These are phyloP conservation scores for Peronospora tabacina DNA, from an alignment of 352 stramenopile genomes.

Conservation along the genomic window DNA sequence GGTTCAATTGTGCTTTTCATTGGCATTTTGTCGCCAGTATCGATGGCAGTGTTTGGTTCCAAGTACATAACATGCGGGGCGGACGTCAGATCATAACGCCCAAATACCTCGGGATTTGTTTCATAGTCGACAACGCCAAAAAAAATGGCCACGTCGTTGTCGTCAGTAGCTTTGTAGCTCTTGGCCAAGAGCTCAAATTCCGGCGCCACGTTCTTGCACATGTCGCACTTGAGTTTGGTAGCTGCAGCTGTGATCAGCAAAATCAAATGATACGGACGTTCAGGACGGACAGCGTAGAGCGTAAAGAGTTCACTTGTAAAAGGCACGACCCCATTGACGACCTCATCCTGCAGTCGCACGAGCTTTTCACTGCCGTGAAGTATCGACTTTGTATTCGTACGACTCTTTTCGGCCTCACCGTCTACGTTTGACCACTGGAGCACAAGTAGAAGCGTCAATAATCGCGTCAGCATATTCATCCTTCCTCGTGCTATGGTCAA, in stretches of 20 bases:
- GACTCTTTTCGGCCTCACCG: constrained; percentile 38
- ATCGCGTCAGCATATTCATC: constrained; percentile 20
- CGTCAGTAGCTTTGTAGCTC: constrained; percentile 55
- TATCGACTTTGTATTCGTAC: constrained; percentile 19
- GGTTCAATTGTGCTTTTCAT: constrained; percentile 46
- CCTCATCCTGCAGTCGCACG: constrained; percentile 35
- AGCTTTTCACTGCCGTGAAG: constrained; percentile 61
- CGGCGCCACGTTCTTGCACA: constrained; percentile 57
- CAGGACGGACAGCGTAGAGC: constrained; percentile 46
- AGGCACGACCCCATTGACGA: constrained; percentile 53
- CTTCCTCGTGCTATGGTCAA: constrained; percentile 23
- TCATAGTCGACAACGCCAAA: constrained; percentile 79
- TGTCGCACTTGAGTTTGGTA: constrained; percentile 71
- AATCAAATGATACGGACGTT: constrained; percentile 77
- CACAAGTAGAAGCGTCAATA: constrained; percentile 38
- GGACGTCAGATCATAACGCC: constrained; percentile 69
- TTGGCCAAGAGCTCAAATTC: constrained; percentile 60
- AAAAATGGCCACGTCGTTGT: constrained; percentile 72
- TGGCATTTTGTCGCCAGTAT: constrained; percentile 41
- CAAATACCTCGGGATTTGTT: constrained; percentile 55
- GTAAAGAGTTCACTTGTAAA: constrained; percentile 53
- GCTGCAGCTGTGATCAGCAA: constrained; percentile 68
- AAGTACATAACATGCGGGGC: constrained; percentile 74
- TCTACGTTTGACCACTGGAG: constrained; percentile 16
- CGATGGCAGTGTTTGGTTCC: constrained; percentile 45